Conservation (phyloP, 305 asterid species). For the Solanum hybrid region DNA sequence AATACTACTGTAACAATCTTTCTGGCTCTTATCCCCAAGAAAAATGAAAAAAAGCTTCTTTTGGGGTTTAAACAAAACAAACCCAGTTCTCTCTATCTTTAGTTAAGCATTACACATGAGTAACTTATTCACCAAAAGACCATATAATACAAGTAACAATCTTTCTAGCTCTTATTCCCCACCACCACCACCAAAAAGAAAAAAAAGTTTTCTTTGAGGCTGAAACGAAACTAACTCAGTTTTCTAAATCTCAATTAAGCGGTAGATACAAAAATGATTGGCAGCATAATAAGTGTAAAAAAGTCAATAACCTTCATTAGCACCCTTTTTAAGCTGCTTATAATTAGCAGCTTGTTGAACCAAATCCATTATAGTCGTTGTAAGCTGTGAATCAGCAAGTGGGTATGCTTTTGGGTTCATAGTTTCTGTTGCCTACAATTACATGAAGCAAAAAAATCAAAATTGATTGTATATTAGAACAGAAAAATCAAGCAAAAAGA, state of each 20-base stretch:
- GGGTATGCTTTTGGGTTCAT: conserved; percentile 71
- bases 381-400: conserved; percentile 53
- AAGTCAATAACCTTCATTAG: conserved; percentile 41
- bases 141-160: not conserved
- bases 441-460: not conserved
- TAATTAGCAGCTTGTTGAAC: conserved; percentile 54
- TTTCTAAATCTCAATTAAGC: not conserved
- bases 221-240: not conserved
- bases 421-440: conserved; percentile 44
- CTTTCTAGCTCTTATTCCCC: not conserved
- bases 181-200: not conserved
- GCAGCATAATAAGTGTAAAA: not conserved
- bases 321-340: conserved; percentile 67
- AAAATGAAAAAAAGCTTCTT: not conserved
- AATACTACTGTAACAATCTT: not conserved
- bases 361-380: conserved; percentile 47
- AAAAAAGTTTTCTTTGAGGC: too few relatives aligned
- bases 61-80: not conserved
- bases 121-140: not conserved
- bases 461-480: not conserved
- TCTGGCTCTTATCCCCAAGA: not conserved
- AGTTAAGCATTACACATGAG: not conserved
- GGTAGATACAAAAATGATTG: not conserved
- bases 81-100: not conserved
- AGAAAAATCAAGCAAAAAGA: not conserved